These are phyloP conservation scores for Elongisporangium anandrum DNA, from an alignment of 352 stramenopile species.

Conservation along the genomic window DNA sequence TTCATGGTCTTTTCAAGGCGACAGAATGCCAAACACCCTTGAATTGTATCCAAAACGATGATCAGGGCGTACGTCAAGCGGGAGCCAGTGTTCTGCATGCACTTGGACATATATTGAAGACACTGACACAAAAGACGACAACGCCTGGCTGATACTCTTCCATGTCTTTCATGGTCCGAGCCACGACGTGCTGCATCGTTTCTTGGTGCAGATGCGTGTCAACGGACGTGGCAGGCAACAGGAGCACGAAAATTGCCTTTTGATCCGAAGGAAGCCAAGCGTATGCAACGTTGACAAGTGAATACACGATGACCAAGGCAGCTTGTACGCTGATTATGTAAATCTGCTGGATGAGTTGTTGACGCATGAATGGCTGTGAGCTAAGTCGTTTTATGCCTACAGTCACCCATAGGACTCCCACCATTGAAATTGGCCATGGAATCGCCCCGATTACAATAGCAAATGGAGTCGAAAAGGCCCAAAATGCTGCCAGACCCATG, in stretches of 20 bases:
- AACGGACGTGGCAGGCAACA: too few relatives aligned
- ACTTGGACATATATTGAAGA: slow-evolving; percentile 15
- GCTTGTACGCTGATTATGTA: not conserved
- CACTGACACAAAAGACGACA: slow-evolving; percentile 14
- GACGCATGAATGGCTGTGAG: not conserved
- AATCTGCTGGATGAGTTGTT: not conserved
- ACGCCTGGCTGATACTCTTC: not conserved
- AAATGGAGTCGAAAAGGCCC: slow-evolving; percentile 12
- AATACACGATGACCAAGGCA: not conserved
- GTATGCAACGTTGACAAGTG: not conserved
- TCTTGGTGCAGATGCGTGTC: too few relatives aligned
- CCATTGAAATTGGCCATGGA: not conserved
- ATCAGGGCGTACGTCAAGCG: too few relatives aligned
- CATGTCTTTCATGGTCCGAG: not conserved
- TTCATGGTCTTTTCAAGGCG: too few relatives aligned
- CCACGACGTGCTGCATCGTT: not conserved
- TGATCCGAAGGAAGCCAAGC: not conserved
- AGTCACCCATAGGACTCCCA: not conserved
- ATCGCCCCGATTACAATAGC: not conserved
- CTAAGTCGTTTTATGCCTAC: not conserved
- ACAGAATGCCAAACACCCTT: too few relatives aligned
- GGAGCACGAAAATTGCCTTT: not conserved
- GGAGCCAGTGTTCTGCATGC: slow-evolving; percentile 4
- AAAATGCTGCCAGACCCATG: slow-evolving; percentile 11
- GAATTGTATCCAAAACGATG: too few relatives aligned